These are phyloP conservation scores for Acanthamoeba castellanii DNA, from an alignment of 208 protist genomes.

Conservation along the genomic window DNA sequence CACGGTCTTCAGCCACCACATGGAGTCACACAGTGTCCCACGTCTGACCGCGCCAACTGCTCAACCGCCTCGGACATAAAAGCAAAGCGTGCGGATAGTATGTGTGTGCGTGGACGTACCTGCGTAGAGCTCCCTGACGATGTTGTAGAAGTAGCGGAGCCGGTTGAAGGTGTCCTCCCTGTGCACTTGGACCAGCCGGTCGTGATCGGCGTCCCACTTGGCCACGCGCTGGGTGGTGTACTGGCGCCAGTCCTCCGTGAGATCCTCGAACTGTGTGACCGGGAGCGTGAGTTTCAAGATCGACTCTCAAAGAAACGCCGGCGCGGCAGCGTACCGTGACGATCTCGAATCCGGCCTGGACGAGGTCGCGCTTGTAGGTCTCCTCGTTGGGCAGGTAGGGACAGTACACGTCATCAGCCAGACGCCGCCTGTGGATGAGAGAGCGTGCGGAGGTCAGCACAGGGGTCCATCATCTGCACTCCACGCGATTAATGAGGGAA, in stretches of 20 bases:
- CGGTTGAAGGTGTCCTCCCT: constrained; percentile 73
- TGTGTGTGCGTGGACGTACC: constrained; percentile 50
- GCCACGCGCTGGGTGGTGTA: constrained; percentile 69
- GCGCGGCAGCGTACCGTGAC: constrained; percentile 31
- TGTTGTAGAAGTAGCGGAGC: constrained; percentile 76
- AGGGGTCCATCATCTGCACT: no score
- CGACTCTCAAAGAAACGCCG: no score
- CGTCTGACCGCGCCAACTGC: no score
- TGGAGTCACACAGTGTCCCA: no score
- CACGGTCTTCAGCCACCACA: no score
- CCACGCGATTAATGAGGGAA: neutral
- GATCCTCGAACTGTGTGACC: constrained; percentile 56
- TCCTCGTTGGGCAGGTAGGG: constrained; percentile 58
- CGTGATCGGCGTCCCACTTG: constrained; percentile 69
- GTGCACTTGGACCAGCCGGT: constrained; percentile 67
- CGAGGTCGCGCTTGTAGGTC: constrained; percentile 64
- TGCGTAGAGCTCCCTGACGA: constrained; percentile 64
- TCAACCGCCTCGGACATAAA: no score
- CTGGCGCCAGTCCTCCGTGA: constrained; percentile 71
- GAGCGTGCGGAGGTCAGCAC: neutral
- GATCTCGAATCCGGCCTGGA: constrained; percentile 61
- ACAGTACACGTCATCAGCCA: constrained; percentile 70
- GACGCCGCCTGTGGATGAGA: neutral
- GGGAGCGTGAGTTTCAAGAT: no score
- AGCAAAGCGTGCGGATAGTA: no score